A percentile compares a stretch with the other conserved stretches of the same genome.
These are phyloP conservation scores for Canariomyces notabilis DNA, from an alignment of 2,329 filamentous ascomycete genomes.

Conservation along the genomic window DNA sequence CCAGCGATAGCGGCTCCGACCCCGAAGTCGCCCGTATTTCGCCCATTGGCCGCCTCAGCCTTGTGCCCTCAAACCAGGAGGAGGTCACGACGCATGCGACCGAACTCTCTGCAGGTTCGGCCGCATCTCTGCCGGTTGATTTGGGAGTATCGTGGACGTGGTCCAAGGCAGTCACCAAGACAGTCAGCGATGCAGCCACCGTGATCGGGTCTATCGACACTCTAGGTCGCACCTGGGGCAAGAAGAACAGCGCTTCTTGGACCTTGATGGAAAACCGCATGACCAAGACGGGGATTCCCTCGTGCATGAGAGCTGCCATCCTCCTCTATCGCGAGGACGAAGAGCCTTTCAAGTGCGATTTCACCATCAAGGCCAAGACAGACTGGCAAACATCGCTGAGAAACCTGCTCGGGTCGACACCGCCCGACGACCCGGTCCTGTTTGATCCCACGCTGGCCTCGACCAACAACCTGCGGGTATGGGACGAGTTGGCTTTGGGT, in stretches of 20 bases:
- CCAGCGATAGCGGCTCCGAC: constrained; percentile 26
- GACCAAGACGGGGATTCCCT: constrained; percentile 13
- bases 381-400: constrained; percentile 11
- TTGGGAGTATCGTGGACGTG: constrained; percentile 1
- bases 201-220: constrained; percentile 5
- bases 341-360: constrained; percentile 38
- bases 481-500: too few species aligned
- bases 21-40: constrained; percentile 6
- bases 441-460: constrained; percentile 10
- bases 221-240: constrained; percentile 1
- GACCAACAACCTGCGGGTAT: constrained; percentile 11
- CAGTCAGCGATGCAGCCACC: constrained; percentile 7
- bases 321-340: constrained; percentile 37
- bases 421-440: constrained; percentile 12
- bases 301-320: constrained; percentile 8
- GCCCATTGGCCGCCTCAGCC: background rate
- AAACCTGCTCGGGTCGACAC: constrained; percentile 3
- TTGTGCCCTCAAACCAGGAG: constrained; percentile 1
- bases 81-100: constrained; percentile 3
- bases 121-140: background rate
- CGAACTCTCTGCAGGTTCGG: background rate
- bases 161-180: constrained; percentile 9
- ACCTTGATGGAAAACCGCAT: constrained; percentile 7
- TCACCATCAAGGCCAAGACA: constrained; percentile 9
- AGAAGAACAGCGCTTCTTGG: constrained; percentile 9